Evolutionary conservation across 257 asterid genomes (phyloP).

Genomic region (Scutellaria minor): DNA sequence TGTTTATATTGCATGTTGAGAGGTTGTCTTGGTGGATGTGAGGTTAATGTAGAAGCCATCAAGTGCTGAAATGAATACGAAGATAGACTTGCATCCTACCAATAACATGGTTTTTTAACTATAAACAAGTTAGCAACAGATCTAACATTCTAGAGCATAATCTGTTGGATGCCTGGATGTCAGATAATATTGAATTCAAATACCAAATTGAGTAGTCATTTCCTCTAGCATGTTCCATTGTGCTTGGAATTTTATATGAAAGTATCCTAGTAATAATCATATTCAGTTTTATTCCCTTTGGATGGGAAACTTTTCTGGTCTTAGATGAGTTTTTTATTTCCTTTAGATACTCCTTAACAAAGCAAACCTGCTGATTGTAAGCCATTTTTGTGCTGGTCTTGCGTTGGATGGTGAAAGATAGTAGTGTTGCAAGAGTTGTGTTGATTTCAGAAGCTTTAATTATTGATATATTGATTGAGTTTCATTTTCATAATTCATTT

Average conservation of each 20-base stretch:
- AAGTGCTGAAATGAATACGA: background rate
- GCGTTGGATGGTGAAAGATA: conserved; percentile 26
- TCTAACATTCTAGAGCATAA: background rate
- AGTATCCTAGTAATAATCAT: conserved; percentile 21
- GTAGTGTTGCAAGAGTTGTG: conserved; percentile 11
- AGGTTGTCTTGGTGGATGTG: too few species aligned
- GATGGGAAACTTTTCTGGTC: conserved; percentile 21
- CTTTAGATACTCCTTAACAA: conserved; percentile 13
- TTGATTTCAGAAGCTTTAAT: conserved; percentile 7
- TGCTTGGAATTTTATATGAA: conserved; percentile 1
- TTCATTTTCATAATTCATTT: conserved; percentile 7
- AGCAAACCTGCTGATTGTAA: background rate
- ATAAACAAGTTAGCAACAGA: background rate
- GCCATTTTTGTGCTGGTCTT: conserved; percentile 16
- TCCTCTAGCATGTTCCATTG: conserved; percentile 7
- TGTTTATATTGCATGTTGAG: conserved; percentile 14
- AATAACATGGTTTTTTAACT: background rate
- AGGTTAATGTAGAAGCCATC: conserved; percentile 20
- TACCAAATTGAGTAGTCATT: conserved; percentile 19
- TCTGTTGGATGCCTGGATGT: conserved; percentile 1
- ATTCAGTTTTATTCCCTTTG: conserved; percentile 1
- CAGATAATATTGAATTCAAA: conserved; percentile 13
- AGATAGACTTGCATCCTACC: conserved; percentile 4
- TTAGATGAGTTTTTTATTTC: conserved; percentile 7
- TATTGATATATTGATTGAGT: background rate